Conservation (phyloP, 805 yeast species). For the Candida cerambycidarum region DNA sequence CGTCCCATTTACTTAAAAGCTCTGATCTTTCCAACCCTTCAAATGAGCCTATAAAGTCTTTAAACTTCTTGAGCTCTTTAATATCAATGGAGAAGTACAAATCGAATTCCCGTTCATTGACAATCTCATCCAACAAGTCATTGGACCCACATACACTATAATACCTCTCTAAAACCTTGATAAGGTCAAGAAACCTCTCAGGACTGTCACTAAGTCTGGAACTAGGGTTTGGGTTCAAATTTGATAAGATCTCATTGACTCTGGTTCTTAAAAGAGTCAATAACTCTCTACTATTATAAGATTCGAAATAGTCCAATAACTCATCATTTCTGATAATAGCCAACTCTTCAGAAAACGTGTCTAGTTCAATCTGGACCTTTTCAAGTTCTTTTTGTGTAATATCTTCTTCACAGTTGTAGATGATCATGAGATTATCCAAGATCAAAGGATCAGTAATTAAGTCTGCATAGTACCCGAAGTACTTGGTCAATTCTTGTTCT, state of each 20-base stretch:
- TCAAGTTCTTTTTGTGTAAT: not conserved
- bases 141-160: not conserved
- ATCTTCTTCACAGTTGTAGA: conserved; percentile 1
- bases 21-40: not conserved
- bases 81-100: not conserved
- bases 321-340: conserved; percentile 20
- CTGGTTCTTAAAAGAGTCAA: conserved; percentile 16
- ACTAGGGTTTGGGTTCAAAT: conserved; percentile 14
- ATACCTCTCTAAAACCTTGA: conserved; percentile 3
- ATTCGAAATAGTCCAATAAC: conserved; percentile 7
- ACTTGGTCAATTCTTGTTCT: conserved; percentile 11
- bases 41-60: not conserved
- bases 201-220: conserved; percentile 7
- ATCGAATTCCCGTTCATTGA: not conserved
- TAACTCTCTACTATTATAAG: conserved; percentile 15
- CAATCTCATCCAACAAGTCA: conserved; percentile 1
- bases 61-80: not conserved
- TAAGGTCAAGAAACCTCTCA: not conserved
- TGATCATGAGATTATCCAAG: conserved; percentile 13
- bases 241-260: conserved; percentile 17
- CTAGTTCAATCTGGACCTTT: not conserved
- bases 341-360: conserved; percentile 14
- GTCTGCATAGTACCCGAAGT: conserved; percentile 16
- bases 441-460: conserved; percentile 15
- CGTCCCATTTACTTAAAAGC: not conserved